Percentiles rank a stretch among this genome's conserved stretches.
These are phyloP conservation scores for Ceratobasidium sp. DNA, from an alignment of 1,284 basidiomycete genomes.

Conservation along the genomic window DNA sequence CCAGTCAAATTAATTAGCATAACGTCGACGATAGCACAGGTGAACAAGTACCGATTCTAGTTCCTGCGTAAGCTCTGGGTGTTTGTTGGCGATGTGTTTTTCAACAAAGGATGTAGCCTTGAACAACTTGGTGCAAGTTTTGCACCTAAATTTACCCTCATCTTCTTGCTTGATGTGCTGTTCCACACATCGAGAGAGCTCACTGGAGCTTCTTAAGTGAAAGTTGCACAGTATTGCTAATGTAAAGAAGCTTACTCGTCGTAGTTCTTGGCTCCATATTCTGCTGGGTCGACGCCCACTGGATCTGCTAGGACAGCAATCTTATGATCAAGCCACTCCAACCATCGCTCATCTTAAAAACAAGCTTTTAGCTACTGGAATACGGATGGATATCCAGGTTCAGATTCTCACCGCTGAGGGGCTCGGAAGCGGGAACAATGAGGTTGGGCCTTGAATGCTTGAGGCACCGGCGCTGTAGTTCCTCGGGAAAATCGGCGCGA, in stretches of 20 bases:
- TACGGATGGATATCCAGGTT: background rate
- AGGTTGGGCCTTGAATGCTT: constrained; percentile 74
- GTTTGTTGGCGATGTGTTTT: constrained; percentile 92
- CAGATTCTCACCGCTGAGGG: constrained; percentile 20
- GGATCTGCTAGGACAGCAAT: constrained; percentile 78
- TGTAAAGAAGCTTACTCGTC: constrained; percentile 73
- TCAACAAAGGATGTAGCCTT: constrained; percentile 94
- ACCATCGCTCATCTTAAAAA: constrained; percentile 80
- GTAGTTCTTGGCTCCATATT: constrained; percentile 87
- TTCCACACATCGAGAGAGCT: constrained; percentile 79
- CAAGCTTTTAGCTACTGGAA: background rate
- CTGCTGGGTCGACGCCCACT: constrained; percentile 80
- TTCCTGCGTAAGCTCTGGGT: constrained; percentile 78
- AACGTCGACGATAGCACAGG: constrained; percentile 5
- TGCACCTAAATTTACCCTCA: constrained; percentile 94
- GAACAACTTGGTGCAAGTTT: constrained; percentile 94
- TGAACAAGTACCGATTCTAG: constrained; percentile 72
- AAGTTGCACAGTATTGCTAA: constrained; percentile 41
- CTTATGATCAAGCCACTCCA: constrained; percentile 87
- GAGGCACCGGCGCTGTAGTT: constrained; percentile 92
- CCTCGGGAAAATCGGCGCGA: constrained; percentile 89
- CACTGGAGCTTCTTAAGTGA: constrained; percentile 61
- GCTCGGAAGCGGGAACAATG: constrained; percentile 29
- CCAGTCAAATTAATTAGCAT: constrained; percentile 17
- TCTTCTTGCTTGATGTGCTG: constrained; percentile 92